Evolutionary conservation across 371 early-diverging fungal species (phyloP).

Genomic region (Rhizomucor miehei): DNA sequence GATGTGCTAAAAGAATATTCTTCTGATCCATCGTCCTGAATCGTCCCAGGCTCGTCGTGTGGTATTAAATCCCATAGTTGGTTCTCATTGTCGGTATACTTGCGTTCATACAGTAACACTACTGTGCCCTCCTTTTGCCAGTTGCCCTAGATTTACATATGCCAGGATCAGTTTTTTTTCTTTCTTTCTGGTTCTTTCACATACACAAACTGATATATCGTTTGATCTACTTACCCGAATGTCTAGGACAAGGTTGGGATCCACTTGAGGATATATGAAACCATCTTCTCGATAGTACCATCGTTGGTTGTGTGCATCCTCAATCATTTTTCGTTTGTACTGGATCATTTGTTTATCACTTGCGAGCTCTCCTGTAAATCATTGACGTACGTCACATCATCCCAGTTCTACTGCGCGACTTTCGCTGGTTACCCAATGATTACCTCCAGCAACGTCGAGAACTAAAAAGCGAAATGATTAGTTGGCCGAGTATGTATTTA

Average conservation of each 20-base stretch:
- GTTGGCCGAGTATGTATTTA: background rate
- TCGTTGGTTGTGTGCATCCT: constrained; percentile 45
- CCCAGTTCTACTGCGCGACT: too few species aligned
- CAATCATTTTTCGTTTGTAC: constrained; percentile 43
- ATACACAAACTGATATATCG: too few species aligned
- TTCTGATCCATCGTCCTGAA: constrained; percentile 14
- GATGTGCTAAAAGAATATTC: constrained; percentile 45
- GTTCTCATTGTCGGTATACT: constrained; percentile 41
- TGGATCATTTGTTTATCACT: constrained; percentile 47
- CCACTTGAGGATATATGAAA: constrained; percentile 43
- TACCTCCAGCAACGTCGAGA: constrained; percentile 45
- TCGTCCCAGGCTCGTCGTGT: constrained; percentile 1
- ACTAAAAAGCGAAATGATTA: too few species aligned
- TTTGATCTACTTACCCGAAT: constrained; percentile 35
- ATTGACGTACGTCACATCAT: too few species aligned
- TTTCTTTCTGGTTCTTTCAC: background rate
- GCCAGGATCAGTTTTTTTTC: background rate
- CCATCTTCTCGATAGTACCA: constrained; percentile 54
- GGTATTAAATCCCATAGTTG: constrained; percentile 49
- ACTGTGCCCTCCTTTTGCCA: constrained; percentile 44
- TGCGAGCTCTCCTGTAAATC: constrained; percentile 26
- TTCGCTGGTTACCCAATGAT: too few species aligned
- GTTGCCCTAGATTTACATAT: constrained; percentile 30
- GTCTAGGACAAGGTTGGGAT: constrained; percentile 43
- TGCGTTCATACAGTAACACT: constrained; percentile 43